Base-by-base conservation (phyloP, 345 rosid genomes). In the Populus euphratica region DNA sequence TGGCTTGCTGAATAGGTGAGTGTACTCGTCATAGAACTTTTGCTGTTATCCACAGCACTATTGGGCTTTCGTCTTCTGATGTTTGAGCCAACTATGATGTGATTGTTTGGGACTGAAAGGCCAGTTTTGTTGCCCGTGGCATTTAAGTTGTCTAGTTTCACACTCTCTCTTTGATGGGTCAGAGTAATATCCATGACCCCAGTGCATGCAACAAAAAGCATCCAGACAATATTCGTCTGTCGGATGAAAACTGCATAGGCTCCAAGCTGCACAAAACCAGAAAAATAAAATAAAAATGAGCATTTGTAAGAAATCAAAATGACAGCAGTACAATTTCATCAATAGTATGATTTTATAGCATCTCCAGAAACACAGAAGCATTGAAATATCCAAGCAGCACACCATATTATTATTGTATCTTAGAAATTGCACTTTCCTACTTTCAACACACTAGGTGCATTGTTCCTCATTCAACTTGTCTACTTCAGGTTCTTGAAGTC, bases 161-260 rank as follows among this genome's bases (percentile, higher is more conserved):
- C 76, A 50, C 62, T 79, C 31, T 74, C 80, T 52, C 76, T 84
- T 47, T 80, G 79, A 21, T 80, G 76, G 27, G 82, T 78, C 78
- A 86, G 76, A 54, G 93, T 89, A 63, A 87, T 74, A 77, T 93
- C 90, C 68, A 96, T 74, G 76, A 96, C 76, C 76, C 91, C 97
- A 29, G 90, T 77, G 83, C 95, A 93, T 73, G 92, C 97, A 85
- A 89, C 90, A 84, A 96, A 93, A 81, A 92, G 84, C 89, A 93
- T 78, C 99, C 98, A 93, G 78, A 96, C 81, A 59, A 93, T 78
- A 85, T 96, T 96, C 54, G 98, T 96, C 83, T 92, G 99, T 21
- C 97, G 80, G 69, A 91, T 82, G 63, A 85, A 56, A 82, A 96
- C 88, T 17, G 97, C 91, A 77, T 88, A 68, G 29, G 85, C 84